These are phyloP conservation scores for Albophoma yamanashiensis DNA, from an alignment of 2,329 filamentous ascomycete species.

Conservation along the genomic window DNA sequence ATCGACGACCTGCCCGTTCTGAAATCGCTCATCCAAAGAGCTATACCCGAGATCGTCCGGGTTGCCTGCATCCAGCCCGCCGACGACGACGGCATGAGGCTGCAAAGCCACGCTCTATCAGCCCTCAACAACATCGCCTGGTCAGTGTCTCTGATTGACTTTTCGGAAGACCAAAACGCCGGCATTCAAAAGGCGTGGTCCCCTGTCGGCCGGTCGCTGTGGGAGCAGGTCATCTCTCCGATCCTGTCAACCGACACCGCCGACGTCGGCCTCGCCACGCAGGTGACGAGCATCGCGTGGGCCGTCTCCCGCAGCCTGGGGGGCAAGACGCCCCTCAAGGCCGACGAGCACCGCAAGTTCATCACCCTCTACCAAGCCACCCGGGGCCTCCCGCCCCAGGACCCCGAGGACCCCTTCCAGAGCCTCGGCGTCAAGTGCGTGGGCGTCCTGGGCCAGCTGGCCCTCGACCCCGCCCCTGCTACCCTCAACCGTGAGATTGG, in stretches of 20 bases:
- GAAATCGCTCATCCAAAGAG: constrained; percentile 25
- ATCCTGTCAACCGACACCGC: constrained; percentile 51
- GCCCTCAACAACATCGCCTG: constrained; percentile 58
- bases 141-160: constrained; percentile 53
- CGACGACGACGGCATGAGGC: constrained; percentile 28
- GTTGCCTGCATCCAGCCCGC: constrained; percentile 29
- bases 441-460: constrained; percentile 54
- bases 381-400: constrained; percentile 18
- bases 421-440: constrained; percentile 55
- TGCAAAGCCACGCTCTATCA: constrained; percentile 45
- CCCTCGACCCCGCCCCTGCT: constrained; percentile 40
- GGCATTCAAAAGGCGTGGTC: constrained; percentile 43
- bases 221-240: constrained; percentile 43
- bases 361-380: constrained; percentile 55
- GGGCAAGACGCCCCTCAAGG: constrained; percentile 34
- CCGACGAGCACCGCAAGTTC: constrained; percentile 50
- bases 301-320: constrained; percentile 47
- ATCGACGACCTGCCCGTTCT: constrained; percentile 45
- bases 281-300: constrained; percentile 56
- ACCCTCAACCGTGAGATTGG: constrained; percentile 52
- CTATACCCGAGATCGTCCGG: constrained; percentile 33
- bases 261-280: constrained; percentile 49
- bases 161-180: constrained; percentile 40
- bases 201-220: constrained; percentile 42
- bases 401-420: constrained; percentile 45